Evolutionary conservation across 23 red algal genomes (phyloP).

Genomic region (Gracilaria domingensis): DNA sequence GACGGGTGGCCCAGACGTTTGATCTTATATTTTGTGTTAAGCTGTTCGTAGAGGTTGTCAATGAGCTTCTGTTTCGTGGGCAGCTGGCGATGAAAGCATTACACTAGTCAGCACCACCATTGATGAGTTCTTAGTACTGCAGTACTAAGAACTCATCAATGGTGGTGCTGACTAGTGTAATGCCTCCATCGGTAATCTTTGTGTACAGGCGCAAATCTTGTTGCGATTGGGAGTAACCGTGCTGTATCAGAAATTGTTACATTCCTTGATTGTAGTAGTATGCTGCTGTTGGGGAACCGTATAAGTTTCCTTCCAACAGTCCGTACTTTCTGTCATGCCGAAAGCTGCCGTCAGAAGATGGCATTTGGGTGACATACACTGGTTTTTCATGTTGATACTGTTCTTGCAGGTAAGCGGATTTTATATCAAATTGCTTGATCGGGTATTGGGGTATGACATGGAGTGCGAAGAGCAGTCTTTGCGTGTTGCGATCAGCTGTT

Average conservation of each 20-base stretch:
- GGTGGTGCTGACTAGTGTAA: not conserved
- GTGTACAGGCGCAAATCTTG: too few relatives aligned
- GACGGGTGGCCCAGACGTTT: not conserved
- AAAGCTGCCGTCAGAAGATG: not conserved
- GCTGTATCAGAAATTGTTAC: too few relatives aligned
- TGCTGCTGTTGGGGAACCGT: conserved; percentile 6
- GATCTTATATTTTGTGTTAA: conserved; percentile 4
- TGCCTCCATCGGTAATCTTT: too few relatives aligned
- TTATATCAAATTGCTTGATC: conserved; percentile 8
- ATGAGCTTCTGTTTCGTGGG: not conserved
- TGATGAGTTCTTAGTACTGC: too few relatives aligned
- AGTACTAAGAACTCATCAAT: not conserved
- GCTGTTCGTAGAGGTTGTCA: not conserved
- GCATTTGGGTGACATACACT: conserved; percentile 20
- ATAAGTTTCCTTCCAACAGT: conserved; percentile 2
- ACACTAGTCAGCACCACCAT: too few relatives aligned
- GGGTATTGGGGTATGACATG: not conserved
- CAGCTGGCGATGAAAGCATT: too few relatives aligned
- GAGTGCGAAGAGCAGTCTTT: not conserved
- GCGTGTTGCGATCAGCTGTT: not conserved
- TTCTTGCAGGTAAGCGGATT: conserved; percentile 30
- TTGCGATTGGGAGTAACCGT: too few relatives aligned
- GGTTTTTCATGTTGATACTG: not conserved
- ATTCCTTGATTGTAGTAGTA: conserved; percentile 1
- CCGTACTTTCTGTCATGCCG: not conserved